Base-by-base conservation (phyloP, 2,329 filamentous ascomycete species). In the Alternaria angustiovoidea region DNA sequence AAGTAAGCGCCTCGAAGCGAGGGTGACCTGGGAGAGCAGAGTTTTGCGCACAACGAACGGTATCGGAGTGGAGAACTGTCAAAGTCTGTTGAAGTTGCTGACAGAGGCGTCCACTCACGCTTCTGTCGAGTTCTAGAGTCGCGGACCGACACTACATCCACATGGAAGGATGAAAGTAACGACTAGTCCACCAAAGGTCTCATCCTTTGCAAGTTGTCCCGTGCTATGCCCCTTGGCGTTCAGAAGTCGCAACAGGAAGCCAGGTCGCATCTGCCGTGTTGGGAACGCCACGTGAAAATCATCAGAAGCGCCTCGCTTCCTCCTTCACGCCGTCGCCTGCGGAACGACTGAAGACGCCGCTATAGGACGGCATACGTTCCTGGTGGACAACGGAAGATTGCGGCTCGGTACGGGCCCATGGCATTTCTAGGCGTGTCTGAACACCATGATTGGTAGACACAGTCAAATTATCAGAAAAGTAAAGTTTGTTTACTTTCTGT, bases 201-300 rank as follows among this genome's bases (percentile, higher is more conserved):
- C 54, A 54, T 42, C 51, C 32, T 41, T 41, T 39, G 12, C 28
- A 48, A 28, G n/a, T 47, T 41, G 44, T 46, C 30, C 52, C 20
- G 59, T 32, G 47, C n/a, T 36, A 32, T 43, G 14, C 32, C 43
- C 60, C 24, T 48, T 30, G 16, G 47, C 51, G 41, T 34, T 28
- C 46, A 49, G 12, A 59, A 7, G 41, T 28, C 28, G 39, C 14
- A 28, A 18, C 24, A 41, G 57, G 16, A 26, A 42, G 39, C 57
- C 38, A 41, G 46, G 57, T 30, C 56, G 46, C 53, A 46, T 57
- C 52, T 54, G 58, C 54, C 36, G 38, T 61, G 58, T 62, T 63
- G 58, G 24, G 58, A 61, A 24, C 59, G 61, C 54, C 54, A 59
- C 51, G 39, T 53, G 47, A 41, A 51, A 42, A 16, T 9, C 24